phyloP scores from a whole-genome alignment of 2,329 filamentous ascomycete genomes.

The Exophiala dermatitidis region DNA sequence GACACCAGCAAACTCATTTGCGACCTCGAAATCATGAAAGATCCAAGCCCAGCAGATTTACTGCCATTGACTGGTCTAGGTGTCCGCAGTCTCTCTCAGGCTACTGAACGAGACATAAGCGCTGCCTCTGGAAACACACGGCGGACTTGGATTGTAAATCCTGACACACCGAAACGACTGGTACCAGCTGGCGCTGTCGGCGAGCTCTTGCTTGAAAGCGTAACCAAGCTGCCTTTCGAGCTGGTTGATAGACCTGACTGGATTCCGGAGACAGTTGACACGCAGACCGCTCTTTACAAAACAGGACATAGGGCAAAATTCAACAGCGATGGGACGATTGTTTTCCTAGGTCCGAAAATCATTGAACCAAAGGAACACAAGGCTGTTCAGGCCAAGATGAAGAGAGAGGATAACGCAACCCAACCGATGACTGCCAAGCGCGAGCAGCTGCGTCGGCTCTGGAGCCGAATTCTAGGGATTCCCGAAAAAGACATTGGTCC shows the following conservation, averaged over 20 bases:
- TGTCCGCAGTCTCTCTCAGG: conserved; percentile 24
- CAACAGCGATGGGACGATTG: conserved; percentile 29
- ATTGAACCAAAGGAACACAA: conserved; percentile 34
- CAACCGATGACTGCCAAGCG: conserved; percentile 8
- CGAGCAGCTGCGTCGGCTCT: conserved; percentile 41
- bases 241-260: conserved; percentile 30
- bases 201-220: conserved; percentile 36
- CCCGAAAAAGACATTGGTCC: conserved; percentile 30
- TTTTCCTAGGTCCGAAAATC: conserved; percentile 33
- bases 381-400: conserved; percentile 36
- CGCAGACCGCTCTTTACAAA: conserved; percentile 30
- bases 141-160: conserved; percentile 37
- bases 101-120: background rate
- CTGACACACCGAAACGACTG: conserved; percentile 33
- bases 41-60: conserved; percentile 28
- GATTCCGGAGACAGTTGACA: conserved; percentile 33
- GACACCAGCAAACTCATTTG: conserved; percentile 17
- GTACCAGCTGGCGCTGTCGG: conserved; percentile 32
- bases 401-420: background rate
- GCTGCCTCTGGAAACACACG: background rate
- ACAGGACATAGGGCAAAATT: conserved; percentile 33
- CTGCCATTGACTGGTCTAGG: conserved; percentile 39
- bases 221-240: conserved; percentile 30
- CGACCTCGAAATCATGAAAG: conserved; percentile 35
- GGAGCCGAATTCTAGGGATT: conserved; percentile 47